Conservation (phyloP, 2,329 filamentous ascomycete genomes). For the Cadophora luteo-olivacea region DNA sequence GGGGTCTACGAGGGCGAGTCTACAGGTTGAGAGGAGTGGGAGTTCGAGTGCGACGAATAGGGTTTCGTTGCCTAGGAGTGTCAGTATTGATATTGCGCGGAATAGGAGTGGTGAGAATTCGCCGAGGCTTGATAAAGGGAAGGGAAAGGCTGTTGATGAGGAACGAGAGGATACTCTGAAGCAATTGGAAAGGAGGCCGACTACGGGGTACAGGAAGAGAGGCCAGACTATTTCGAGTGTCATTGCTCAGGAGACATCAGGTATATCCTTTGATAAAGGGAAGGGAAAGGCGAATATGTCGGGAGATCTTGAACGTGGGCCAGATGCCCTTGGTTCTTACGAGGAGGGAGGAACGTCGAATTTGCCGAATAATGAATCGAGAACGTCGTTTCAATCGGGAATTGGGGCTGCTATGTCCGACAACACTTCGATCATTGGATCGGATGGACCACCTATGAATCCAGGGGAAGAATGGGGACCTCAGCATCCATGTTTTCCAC, state of each 20-base stretch:
- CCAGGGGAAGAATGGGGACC: slow-evolving; percentile 85
- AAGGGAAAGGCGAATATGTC: slow-evolving; percentile 39
- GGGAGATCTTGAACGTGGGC: slow-evolving; percentile 43
- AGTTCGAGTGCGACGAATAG: slow-evolving; percentile 40
- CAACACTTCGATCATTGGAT: slow-evolving; percentile 44
- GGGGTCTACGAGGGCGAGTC: slow-evolving; percentile 49
- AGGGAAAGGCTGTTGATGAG: slow-evolving; percentile 38
- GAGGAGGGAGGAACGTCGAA: slow-evolving; percentile 34
- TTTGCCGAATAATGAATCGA: slow-evolving; percentile 38
- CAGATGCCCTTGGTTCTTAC: slow-evolving; percentile 35
- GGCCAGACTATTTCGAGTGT: slow-evolving; percentile 28
- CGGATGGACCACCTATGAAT: slow-evolving; percentile 55
- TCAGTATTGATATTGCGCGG: slow-evolving; percentile 42
- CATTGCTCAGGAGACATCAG: slow-evolving; percentile 25
- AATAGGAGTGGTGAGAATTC: slow-evolving; percentile 40
- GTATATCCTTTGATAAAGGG: slow-evolving; percentile 38
- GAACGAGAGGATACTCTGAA: slow-evolving; percentile 17
- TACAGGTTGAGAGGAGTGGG: slow-evolving; percentile 54
- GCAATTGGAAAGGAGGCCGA: slow-evolving; percentile 21
- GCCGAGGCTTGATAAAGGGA: slow-evolving; percentile 40
- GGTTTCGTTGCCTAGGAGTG: slow-evolving; percentile 43
- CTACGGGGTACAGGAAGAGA: slow-evolving; percentile 30
- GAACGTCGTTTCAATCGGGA: slow-evolving; percentile 37
- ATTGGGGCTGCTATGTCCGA: slow-evolving; percentile 45
- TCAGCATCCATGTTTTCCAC: slow-evolving; percentile 91